Evolutionary conservation across 2,329 filamentous ascomycete genomes (phyloP), one percentile per base, ranked within the genome.

Genomic region (Dactylellina haptotyla): DNA sequence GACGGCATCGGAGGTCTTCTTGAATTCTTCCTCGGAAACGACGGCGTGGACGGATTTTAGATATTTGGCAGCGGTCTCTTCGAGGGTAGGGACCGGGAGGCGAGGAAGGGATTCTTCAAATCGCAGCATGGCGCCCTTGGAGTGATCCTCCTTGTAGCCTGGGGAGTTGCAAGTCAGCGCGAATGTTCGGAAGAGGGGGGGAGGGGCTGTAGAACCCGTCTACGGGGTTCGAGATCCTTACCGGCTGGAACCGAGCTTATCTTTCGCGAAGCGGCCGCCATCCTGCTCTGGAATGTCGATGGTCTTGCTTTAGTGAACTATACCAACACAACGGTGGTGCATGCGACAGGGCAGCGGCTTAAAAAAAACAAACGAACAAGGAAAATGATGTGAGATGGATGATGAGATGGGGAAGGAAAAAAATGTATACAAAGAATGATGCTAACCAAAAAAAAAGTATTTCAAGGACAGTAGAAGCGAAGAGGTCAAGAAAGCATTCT

Each of bases 31-130:
- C 37, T 86, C 81, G 43, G 87, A 89, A 73, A 94, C 85, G 34
- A 96, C 84, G 20, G 92, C 90, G 80, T 90, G 88, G 54, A 96
- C 85, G 37, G 89, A 88, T 83, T 92, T 93, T 78, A 95, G 84
- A 81, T 96, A 96, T 76, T 91, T 88, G 75, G 87, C 85, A 37
- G 90, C 87, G 4, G 91, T 95, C 83, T 95, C 91, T 80, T 94
- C 88, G 77, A 96, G 89, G 0, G 90, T 89, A 9, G 91, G 91
- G 2, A 95, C 90, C 12, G 92, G 91, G 26, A 96, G 85, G 37
- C 85, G 86, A 46, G 91, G 91, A 30, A 96, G 86, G n/a, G 90
- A 94, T 37, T 93, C 90, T 80, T 96, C 90, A 81, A 90, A 96
- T 77, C 92, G 87, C 77, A 95, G 85, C 90, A 92, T 95, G 50